Conservation (phyloP, 495 filamentous ascomycete genomes). For the Penicillium riverlandense region DNA sequence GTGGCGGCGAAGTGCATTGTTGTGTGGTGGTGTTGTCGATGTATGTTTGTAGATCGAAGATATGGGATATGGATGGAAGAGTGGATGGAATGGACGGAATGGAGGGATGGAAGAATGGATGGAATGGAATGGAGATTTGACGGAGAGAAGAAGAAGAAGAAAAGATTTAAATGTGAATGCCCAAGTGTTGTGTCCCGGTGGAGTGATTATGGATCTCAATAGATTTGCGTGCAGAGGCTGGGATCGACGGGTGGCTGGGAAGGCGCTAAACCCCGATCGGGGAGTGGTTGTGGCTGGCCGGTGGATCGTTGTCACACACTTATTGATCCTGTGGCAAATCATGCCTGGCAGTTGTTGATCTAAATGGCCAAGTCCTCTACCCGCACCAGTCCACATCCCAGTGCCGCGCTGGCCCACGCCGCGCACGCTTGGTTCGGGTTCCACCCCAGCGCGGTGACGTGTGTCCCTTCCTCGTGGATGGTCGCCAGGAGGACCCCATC, state of each 20-base stretch:
- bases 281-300: too few species aligned
- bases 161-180: background rate
- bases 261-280: background rate
- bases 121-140: background rate
- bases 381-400: slow-evolving; percentile 56
- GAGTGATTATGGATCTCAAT: background rate
- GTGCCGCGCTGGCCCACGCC: slow-evolving; percentile 57
- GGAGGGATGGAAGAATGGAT: background rate
- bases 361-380: slow-evolving; percentile 59
- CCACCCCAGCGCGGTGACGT: slow-evolving; percentile 53
- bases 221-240: slow-evolving; percentile 19
- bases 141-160: background rate
- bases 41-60: too few species aligned
- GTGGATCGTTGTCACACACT: background rate
- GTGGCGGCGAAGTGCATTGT: slow-evolving; percentile 28
- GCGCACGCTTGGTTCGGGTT: slow-evolving; percentile 56
- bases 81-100: background rate
- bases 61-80: background rate
- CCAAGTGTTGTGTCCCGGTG: background rate
- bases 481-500: slow-evolving; percentile 23
- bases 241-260: slow-evolving; percentile 22
- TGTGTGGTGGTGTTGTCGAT: background rate
- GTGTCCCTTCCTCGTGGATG: slow-evolving; percentile 52
- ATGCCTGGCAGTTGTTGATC: slow-evolving; percentile 3
- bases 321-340: slow-evolving; percentile 11